Evolutionary conservation across 371 early-diverging fungal species (phyloP), one percentile per base, ranked within the genome.

Genomic region (Mucor circinelloides): DNA sequence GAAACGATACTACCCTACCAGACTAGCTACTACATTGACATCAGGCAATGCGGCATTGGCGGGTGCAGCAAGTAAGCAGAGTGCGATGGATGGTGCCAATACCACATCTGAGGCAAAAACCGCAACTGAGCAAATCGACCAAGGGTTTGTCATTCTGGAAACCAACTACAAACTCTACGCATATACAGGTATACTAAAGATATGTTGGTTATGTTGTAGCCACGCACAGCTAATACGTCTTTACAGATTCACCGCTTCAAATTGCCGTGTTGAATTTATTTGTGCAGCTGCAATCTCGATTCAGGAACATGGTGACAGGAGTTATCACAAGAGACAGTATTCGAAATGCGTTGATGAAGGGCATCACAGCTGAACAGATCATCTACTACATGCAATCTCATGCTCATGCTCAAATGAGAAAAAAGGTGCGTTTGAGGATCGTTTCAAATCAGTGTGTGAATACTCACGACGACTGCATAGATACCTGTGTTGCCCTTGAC

Each of bases 321-420:
- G 85, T 87, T 2, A 87, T 99, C 31, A 97, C 96, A 1, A 89
- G 99, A 57, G 97, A 98, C 56, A 94, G 95, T 67, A 89, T 99
- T 40, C 81, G 93, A 19, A 87, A 89, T 38, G 99, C 99, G 0
- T 79, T 98, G 27, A 63, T 81, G 27, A 94, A 95, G 25, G 99
- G 99, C 9, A 99, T 99, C 66, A 95, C 98, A 0, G 96, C 99
- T 5, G 93, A 95, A 32, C 99, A 99, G 81, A 97, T 98, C 58
- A 91, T 96, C 46, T 83, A 92, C 5, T 98, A 94, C 71, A 79
- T 98, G 52, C 87, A 88, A 15, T 83, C 91, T 10, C 95, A 98
- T 71, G 97, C 98, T 0, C 98, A 98, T 75, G 92, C 94, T 17
- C 93, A 95, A 69, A 95, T 98, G 95, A 83, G 84, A 68, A 91